Evolutionary conservation across 1,284 basidiomycete species (phyloP), one percentile per base, ranked within the genome.

Genomic region (Cystobasidium pallidum): DNA sequence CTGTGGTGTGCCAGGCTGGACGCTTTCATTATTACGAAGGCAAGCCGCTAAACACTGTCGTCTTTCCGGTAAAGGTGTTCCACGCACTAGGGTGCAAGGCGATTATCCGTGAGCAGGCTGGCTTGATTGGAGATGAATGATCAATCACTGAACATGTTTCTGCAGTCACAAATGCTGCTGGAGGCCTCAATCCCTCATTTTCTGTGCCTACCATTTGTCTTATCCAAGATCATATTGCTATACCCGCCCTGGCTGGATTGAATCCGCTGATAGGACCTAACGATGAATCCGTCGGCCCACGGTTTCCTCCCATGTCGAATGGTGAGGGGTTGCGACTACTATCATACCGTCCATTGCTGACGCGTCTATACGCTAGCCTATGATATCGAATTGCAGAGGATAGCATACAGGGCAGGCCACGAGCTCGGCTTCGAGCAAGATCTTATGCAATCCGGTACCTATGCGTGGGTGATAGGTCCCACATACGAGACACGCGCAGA

Each of bases 241-340:
- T 77, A 17, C 77, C 77, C 3, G 73, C 73, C 1, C 70, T 77
- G 28, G 74, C 71, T 6, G 76, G 76, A 72, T 11, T 75, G 74
- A 78, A 78, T 70, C 76, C 78, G 2, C 72, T 78, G 28, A 73
- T 78, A 49, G 78, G 75, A 30, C 68, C 70, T 0, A 78, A 78
- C 65, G 72, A 73, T 24, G 76, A 78, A 21, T 32, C 75, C 10
- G 36, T 78, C n/a, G 78, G 78, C 10, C 77, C 77, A 8, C 68
- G 78, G 3, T 78, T 78, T 73, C 77, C 77, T 21, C 76, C 78
- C n/a, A 75, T 78, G 75, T 78, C 77, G 19, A 77, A 78, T 54
- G 76, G 74, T 75, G 6, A 34, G 36, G 36, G 6, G 74, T 32
- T 11, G 49, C n/a, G 17, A 28, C 26, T 19, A 8, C 4, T 34